Evolutionary conservation across 768 basidiomycete genomes (phyloP).

Genomic region (Baorangia bicolor): DNA sequence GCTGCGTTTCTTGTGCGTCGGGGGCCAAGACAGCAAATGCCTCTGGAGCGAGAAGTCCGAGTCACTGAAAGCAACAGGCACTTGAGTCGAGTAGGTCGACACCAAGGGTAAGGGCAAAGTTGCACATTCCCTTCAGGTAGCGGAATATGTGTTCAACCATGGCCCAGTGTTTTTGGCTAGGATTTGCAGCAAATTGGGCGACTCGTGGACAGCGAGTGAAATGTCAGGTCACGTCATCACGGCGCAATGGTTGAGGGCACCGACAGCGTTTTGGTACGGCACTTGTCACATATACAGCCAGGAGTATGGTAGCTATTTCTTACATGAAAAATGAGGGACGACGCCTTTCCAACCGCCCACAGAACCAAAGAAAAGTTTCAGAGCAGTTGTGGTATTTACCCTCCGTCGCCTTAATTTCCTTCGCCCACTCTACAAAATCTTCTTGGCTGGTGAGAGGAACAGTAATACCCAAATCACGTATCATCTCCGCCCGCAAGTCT

Average conservation of each 20-base stretch:
- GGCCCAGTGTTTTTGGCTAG: not conserved
- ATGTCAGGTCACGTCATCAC: not conserved
- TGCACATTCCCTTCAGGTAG: not conserved
- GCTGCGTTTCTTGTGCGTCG: no score
- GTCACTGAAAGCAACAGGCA: no score
- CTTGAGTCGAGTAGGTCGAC: no score
- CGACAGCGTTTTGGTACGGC: not conserved
- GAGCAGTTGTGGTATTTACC: no score
- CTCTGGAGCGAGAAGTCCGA: no score
- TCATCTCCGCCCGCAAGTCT: not conserved
- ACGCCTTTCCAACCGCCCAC: no score
- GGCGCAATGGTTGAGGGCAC: not conserved
- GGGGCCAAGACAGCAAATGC: no score
- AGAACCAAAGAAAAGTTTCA: no score
- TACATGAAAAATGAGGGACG: no score
- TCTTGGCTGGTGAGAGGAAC: not conserved
- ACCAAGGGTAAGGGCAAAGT: no score
- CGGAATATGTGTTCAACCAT: not conserved
- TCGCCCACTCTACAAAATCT: not conserved
- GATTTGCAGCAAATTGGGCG: not conserved
- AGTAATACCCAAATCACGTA: not conserved
- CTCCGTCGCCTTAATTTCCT: not conserved
- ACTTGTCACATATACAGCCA: no score
- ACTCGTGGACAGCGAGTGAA: not conserved
- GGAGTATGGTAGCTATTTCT: no score